Evolutionary conservation across 2,329 filamentous ascomycete genomes (phyloP), one percentile per base, ranked within the genome.

Genomic region (Leptographium flavum): DNA sequence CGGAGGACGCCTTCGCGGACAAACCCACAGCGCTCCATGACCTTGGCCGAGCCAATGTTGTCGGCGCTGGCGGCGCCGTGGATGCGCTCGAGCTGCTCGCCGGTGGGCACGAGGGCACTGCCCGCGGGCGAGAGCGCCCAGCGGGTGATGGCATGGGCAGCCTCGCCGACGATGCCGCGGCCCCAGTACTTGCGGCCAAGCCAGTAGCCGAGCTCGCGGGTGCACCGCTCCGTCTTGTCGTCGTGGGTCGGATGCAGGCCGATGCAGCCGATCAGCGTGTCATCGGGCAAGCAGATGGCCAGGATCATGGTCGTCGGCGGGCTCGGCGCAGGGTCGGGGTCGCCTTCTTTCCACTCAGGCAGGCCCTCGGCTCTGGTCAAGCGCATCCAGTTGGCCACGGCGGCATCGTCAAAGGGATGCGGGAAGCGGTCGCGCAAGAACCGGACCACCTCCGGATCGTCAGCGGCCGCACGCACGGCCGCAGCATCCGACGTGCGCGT

Each of bases 151-250:
- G 50, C 67, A 3, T 27, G 39, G 3, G 62, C 47, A 14, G 62
- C 67, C 49, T 65, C 67, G 1, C 60, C 64, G 45, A 59, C 62
- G 46, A 69, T 61, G 1, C 71, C 71, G 27, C 59, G 60, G 1
- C 70, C 67, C 70, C 70, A 70, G 40, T 60, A 56, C 11, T 56
- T 51, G 32, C 57, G 58, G 1, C 59, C 63, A 22, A 70, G 33
- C 62, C 65, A 73, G 57, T 74, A 75, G 5, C 70, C 71, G 1
- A 74, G 7, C 57, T 73, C 68, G 54, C 63, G 62, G 4, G 62
- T 67, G 40, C 61, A 59, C 50, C 60, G 61, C 47, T 69, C 59
- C 3, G 47, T 51, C 27, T 37, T 40, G 51, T 66, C 57, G 44
- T 69, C 64, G 14, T 50, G 49, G 11, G 55, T 46, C 4, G 57